phyloP scores from a whole-genome alignment of 1,284 basidiomycete genomes.

The Ganoderma meredithae region DNA sequence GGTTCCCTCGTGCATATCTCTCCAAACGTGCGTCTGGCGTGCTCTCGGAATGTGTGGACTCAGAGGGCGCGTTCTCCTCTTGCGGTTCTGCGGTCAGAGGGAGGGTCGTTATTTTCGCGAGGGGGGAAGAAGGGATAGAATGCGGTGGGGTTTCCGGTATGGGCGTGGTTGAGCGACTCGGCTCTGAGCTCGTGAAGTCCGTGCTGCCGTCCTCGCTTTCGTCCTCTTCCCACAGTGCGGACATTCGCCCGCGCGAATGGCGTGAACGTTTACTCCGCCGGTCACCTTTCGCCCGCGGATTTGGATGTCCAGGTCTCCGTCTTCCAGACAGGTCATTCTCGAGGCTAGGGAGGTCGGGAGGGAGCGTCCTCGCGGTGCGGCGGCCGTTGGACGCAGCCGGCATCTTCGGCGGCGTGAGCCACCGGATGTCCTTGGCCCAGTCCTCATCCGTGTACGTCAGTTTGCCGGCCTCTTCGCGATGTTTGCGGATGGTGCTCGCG shows the following conservation, averaged over 20 bases:
- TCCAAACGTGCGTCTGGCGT: slow-evolving; percentile 38
- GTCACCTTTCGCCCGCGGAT: slow-evolving; percentile 34
- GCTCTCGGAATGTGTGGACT: slow-evolving; percentile 31
- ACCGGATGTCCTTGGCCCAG: slow-evolving; percentile 71
- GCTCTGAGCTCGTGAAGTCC: slow-evolving; percentile 38
- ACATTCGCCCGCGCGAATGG: slow-evolving; percentile 45
- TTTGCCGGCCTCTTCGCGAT: slow-evolving; percentile 37
- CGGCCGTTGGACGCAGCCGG: slow-evolving; percentile 35
- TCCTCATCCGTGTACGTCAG: slow-evolving; percentile 56
- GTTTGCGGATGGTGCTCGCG: slow-evolving; percentile 36
- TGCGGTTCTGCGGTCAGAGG: slow-evolving; percentile 21
- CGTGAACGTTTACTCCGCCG: slow-evolving; percentile 35
- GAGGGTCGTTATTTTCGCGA: slow-evolving; percentile 26
- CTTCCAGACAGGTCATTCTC: slow-evolving; percentile 20
- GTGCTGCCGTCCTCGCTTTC: slow-evolving; percentile 44
- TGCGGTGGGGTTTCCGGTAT: slow-evolving; percentile 33
- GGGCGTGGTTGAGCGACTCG: slow-evolving; percentile 40
- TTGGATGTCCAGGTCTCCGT: slow-evolving; percentile 18
- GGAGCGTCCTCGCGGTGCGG: slow-evolving; percentile 29
- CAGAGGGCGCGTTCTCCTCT: slow-evolving; percentile 26
- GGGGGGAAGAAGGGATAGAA: slow-evolving; percentile 23
- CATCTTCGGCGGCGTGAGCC: slow-evolving; percentile 55
- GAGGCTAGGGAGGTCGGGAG: slow-evolving; percentile 35
- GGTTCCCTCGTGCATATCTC: slow-evolving; percentile 38
- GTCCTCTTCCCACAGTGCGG: slow-evolving; percentile 53